Evolutionary conservation across 2,329 filamentous ascomycete genomes (phyloP), one percentile per base, ranked within the genome.

Genomic region (Penicillium sclerotigenum): DNA sequence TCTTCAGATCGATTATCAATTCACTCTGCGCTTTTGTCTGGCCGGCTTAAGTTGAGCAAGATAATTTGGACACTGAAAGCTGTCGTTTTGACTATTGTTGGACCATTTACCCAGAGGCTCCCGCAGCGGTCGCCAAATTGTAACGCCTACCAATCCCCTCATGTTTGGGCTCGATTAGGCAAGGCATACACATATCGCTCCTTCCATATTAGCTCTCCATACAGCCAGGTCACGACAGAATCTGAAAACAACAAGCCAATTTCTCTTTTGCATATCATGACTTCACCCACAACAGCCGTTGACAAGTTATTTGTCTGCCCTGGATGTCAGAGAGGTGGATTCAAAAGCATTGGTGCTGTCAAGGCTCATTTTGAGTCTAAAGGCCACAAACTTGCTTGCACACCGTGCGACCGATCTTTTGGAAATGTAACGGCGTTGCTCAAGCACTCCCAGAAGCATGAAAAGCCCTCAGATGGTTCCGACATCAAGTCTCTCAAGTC

Each of bases 341-440:
- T 52, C n/a, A 52, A 46, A 41, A 52, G 28, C 13, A 36, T 52
- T 7, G 16, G 20, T 20, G 53, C 47, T 8, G 53, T 56, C 20
- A 56, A 41, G 34, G 41, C 41, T 28, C 53, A 56, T 52, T 56
- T 56, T 40, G 47, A 52, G 28, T 43, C 47, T 5, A 56, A 56
- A 29, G 40, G 34, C 20, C 53, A 56, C 40, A 37, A 51, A 13
- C 26, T 56, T 7, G 43, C 22, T 22, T 56, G 53, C 22, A n/a
- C 2, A 3, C 47, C 53, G 14, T 56, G 53, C 22, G 40, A 56
- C n/a, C 26, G 1, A 28, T 38, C 26, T 6, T 56, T 56, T 26
- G 48, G 34, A 1, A 37, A 16, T 31, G 14, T 56, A 9, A 52
- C 28, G 5, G 13, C 18, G 11, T 41, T 56, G 7, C 47, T 56